Conservation (phyloP, 2,329 filamentous ascomycete genomes). For the Fusarium sp. region DNA sequence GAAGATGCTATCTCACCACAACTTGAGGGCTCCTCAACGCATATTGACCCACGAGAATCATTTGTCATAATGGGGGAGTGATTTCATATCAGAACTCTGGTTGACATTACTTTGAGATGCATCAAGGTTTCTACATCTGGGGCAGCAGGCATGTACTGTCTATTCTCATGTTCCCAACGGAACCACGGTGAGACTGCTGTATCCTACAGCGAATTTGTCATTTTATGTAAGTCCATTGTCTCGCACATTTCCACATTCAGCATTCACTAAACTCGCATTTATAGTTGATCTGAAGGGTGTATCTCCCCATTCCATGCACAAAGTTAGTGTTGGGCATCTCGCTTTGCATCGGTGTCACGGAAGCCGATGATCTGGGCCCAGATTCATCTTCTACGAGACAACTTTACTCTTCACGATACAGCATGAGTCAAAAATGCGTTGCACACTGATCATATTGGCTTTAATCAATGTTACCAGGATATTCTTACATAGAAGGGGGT, state of each 20-base stretch:
- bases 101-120: background rate
- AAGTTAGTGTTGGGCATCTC: background rate
- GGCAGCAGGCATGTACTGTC: background rate
- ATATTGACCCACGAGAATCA: background rate
- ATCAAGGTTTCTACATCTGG: accelerated
- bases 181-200: background rate
- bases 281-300: background rate
- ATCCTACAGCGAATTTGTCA: background rate
- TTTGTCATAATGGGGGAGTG: background rate
- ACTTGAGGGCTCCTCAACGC: background rate
- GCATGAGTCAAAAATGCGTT: background rate
- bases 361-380: background rate
- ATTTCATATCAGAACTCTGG: background rate
- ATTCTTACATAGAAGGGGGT: too few species aligned
- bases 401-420: background rate
- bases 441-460: too few species aligned
- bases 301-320: background rate
- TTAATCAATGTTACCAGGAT: background rate
- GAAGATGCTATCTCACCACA: background rate
- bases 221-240: background rate
- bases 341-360: background rate
- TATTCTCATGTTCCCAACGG: background rate
- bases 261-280: background rate
- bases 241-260: background rate
- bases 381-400: background rate